A percentile compares a stretch with the other conserved stretches of the same genome.
Evolutionary conservation across 805 yeast genomes (phyloP).

Genomic region (Saccharomycopsis sp.): DNA sequence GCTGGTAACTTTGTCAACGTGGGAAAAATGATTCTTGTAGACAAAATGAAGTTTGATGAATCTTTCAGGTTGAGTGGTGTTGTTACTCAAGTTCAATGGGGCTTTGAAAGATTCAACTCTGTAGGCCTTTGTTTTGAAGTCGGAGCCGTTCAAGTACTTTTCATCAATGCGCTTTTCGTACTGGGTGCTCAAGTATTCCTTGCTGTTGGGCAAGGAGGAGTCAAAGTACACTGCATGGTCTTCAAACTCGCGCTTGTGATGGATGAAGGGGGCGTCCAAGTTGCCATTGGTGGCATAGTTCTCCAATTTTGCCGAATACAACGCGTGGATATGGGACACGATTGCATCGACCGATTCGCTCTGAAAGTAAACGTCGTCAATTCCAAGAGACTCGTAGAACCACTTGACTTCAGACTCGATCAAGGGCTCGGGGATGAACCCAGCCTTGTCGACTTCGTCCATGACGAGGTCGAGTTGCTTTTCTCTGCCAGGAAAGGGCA

Average conservation of each 20-base stretch:
- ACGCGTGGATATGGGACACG: conserved; percentile 75
- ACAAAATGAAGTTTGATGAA: conserved; percentile 70
- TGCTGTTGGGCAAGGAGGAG: conserved; percentile 46
- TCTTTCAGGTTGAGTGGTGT: conserved; percentile 29
- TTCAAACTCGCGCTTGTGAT: conserved; percentile 67
- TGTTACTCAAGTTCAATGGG: conserved; percentile 34
- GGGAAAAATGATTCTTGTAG: conserved; percentile 54
- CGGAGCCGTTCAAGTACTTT: conserved; percentile 54
- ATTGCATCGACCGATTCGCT: conserved; percentile 74
- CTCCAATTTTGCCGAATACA: conserved; percentile 88
- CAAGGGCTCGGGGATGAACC: conserved; percentile 80
- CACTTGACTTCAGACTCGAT: conserved; percentile 82
- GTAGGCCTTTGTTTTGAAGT: conserved; percentile 37
- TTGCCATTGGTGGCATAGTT: conserved; percentile 68
- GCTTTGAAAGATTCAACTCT: conserved; percentile 77
- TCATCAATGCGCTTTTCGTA: conserved; percentile 78
- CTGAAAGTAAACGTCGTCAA: conserved; percentile 87
- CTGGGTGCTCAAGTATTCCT: conserved; percentile 34
- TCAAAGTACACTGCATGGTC: conserved; percentile 92
- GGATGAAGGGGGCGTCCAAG: conserved; percentile 50
- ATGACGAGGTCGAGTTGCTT: conserved; percentile 74
- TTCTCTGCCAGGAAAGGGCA: conserved; percentile 72
- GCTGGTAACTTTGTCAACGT: conserved; percentile 24
- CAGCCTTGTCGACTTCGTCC: conserved; percentile 70
- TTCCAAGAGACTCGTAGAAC: conserved; percentile 83